These are phyloP conservation scores for Calamus simplicifolius DNA, from an alignment of 176 grass and related monocot species.

Conservation along the genomic window DNA sequence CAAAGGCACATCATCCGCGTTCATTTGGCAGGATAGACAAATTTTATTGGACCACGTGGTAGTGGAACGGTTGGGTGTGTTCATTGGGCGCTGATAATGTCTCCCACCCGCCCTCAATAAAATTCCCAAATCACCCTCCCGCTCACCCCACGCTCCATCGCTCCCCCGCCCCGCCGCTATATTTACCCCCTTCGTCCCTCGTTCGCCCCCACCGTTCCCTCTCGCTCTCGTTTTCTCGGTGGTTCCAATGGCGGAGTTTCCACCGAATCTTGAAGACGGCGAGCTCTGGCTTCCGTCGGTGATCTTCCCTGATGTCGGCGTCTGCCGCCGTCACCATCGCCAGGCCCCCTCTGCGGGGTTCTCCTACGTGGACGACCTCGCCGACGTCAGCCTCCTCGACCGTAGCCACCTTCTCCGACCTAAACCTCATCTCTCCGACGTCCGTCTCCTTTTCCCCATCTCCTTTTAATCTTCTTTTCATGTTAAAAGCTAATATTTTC, in stretches of 20 bases:
- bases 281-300: constrained; percentile 52
- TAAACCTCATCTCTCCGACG: neutral
- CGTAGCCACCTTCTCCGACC: neutral
- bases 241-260: constrained; percentile 8
- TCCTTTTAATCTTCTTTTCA: neutral
- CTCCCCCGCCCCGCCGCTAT: constrained; percentile 1
- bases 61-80: too few relatives aligned
- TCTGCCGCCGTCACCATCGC: constrained; percentile 3
- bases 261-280: constrained; percentile 34
- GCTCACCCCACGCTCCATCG: too few relatives aligned
- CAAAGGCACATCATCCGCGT: too few relatives aligned
- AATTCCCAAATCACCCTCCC: neutral
- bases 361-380: constrained; percentile 31
- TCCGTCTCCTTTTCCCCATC: neutral
- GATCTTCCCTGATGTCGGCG: constrained; percentile 52
- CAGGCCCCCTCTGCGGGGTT: neutral
- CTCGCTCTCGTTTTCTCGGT: neutral
- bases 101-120: neutral
- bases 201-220: too few relatives aligned
- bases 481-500: too few relatives aligned
- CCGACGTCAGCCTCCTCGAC: constrained; percentile 8
- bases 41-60: too few relatives aligned
- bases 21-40: too few relatives aligned
- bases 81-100: neutral
- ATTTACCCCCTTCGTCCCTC: neutral